These are phyloP conservation scores for Blastobotrys petasosporus DNA, from an alignment of 1,139 yeast species.

Conservation along the genomic window DNA sequence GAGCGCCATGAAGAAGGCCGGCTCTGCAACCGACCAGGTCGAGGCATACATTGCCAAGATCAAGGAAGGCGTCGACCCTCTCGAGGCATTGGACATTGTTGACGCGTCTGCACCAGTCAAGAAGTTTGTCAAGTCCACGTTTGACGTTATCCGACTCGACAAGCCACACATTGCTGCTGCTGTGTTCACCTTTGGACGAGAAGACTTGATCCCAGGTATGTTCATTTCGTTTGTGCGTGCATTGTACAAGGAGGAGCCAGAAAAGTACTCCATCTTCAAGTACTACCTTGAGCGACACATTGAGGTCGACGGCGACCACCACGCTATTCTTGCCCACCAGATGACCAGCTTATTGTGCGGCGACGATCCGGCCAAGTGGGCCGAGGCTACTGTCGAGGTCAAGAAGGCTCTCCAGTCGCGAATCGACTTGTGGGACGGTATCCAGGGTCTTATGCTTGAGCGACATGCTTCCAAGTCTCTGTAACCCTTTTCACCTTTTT, in stretches of 20 bases:
- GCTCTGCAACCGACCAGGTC: slow-evolving; percentile 17
- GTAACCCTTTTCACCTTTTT: not conserved
- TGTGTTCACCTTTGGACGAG: slow-evolving; percentile 23
- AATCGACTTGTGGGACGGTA: slow-evolving; percentile 23
- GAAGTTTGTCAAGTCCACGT: slow-evolving; percentile 57
- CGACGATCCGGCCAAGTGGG: slow-evolving; percentile 20
- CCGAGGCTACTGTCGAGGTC: slow-evolving; percentile 21
- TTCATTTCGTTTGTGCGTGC: slow-evolving; percentile 71
- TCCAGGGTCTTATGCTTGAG: slow-evolving; percentile 11
- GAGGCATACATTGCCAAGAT: slow-evolving; percentile 16
- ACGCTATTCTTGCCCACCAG: slow-evolving; percentile 21
- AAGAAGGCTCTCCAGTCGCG: slow-evolving; percentile 20
- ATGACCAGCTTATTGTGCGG: slow-evolving; percentile 22
- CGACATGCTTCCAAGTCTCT: not conserved
- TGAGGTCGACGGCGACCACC: slow-evolving; percentile 24
- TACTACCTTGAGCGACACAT: slow-evolving; percentile 23
- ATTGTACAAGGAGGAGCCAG: slow-evolving; percentile 21
- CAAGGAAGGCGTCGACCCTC: slow-evolving; percentile 11
- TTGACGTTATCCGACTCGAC: slow-evolving; percentile 57
- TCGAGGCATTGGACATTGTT: slow-evolving; percentile 13
- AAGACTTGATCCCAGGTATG: slow-evolving; percentile 41
- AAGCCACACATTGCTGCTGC: slow-evolving; percentile 23
- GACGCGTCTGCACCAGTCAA: slow-evolving; percentile 15
- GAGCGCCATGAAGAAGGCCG: slow-evolving; percentile 20
- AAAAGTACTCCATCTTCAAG: slow-evolving; percentile 22